Evolutionary conservation across 2,329 filamentous ascomycete genomes (phyloP), one percentile per base, ranked within the genome.

Genomic region (Hypoxylon sp.): DNA sequence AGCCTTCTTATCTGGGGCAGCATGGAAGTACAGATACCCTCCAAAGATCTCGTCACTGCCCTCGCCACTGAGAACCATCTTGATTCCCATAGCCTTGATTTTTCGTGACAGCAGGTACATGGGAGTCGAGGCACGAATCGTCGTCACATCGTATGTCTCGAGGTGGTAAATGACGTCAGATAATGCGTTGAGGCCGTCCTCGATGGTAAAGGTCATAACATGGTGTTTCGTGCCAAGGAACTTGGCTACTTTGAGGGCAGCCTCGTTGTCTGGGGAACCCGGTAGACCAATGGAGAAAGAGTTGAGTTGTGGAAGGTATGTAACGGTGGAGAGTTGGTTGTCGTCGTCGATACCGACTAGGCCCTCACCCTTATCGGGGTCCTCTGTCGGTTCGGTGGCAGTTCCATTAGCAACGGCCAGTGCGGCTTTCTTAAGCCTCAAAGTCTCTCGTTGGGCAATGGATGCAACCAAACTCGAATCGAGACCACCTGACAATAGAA

Each of bases 31-130:
- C 20, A 99, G 90, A 82, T 99, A 99, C 59, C 96, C 96, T 71
- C 96, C 96, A 75, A 98, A 98, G 80, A 98, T 98, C 84, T 99
- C 96, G 81, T 99, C 96, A 77, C 92, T 96, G 55, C 96, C 96
- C 84, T 99, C 96, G 69, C 96, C 96, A 77, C 92, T 97, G 70
- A 99, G 88, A 64, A 99, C 96, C 96, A 99, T 99, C 89, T 99
- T 99, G 79, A 99, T 93, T 72, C 96, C 96, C 91, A 98, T 95
- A 37, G 95, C 96, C 88, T 99, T 99, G 87, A 99, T 99, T 87
- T 99, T 99, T 80, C 97, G 91, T 69, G 94, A 96, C 53, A 99
- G 88, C 71, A 99, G 86, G 85, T 98, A 99, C 96, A 99, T 99
- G 73, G 96, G 96, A 10, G 96, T 99, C 10, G 95, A 98, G 61